Conservation (phyloP, 768 basidiomycete species). For the Austroboletus festivus region DNA sequence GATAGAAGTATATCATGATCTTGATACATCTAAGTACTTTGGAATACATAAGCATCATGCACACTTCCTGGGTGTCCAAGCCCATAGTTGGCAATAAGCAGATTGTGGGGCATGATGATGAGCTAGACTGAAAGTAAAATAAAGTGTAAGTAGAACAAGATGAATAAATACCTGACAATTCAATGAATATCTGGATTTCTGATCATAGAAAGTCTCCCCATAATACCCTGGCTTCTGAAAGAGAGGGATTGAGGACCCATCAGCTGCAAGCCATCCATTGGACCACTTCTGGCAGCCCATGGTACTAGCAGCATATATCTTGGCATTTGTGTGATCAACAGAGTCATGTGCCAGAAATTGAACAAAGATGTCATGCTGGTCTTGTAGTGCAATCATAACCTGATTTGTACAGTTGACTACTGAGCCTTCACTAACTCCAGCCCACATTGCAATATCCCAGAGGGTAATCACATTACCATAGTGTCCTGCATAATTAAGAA, state of each 20-base stretch:
- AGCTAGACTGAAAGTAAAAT: no score
- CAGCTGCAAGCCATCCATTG: background rate
- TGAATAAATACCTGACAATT: no score
- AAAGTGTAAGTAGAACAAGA: no score
- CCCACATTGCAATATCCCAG: slow-evolving; percentile 20
- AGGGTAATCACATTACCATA: slow-evolving; percentile 8
- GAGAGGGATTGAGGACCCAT: no score
- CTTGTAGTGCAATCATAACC: slow-evolving; percentile 13
- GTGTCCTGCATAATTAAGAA: slow-evolving; percentile 22
- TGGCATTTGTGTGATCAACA: background rate
- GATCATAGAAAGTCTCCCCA: no score
- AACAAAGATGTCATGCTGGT: slow-evolving; percentile 9
- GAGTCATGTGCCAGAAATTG: slow-evolving; percentile 1
- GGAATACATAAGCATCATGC: slow-evolving; percentile 5
- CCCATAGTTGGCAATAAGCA: no score
- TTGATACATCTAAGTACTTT: background rate
- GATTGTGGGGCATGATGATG: no score
- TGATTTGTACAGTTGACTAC: slow-evolving; percentile 16
- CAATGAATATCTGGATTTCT: no score
- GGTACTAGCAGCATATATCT: background rate
- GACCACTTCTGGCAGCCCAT: background rate
- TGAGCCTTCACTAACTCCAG: slow-evolving; percentile 18
- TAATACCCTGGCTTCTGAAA: no score
- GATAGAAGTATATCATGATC: background rate
- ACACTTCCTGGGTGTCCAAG: background rate